Evolutionary conservation across 495 filamentous ascomycete species (phyloP).

Genomic region (Melanomma pulvis-pyrius): DNA sequence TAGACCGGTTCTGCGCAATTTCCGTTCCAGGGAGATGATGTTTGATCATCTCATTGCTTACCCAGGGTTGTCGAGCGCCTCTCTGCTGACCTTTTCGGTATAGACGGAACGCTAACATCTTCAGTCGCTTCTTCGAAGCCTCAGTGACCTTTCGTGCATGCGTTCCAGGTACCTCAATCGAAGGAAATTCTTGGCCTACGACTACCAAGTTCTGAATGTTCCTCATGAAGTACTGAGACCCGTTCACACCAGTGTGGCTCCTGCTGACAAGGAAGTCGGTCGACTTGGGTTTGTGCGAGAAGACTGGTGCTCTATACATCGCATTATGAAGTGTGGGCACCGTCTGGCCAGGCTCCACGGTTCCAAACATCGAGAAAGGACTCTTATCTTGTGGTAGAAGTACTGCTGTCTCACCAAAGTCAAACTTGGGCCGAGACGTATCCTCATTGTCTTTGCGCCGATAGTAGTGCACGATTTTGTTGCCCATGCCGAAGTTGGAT

Average conservation of each 20-base stretch:
- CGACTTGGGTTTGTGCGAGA: conserved; percentile 74
- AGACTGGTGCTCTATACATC: conserved; percentile 93
- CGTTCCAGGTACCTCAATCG: conserved; percentile 86
- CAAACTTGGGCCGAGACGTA: conserved; percentile 68
- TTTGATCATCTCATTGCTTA: conserved; percentile 62
- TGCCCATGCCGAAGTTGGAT: conserved; percentile 97
- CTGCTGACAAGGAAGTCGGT: conserved; percentile 89
- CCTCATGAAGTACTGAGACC: conserved; percentile 75
- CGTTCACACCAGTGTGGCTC: conserved; percentile 71
- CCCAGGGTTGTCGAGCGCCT: conserved; percentile 18
- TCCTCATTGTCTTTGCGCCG: conserved; percentile 83
- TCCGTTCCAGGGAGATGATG: conserved; percentile 88
- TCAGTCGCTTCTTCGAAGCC: conserved; percentile 89
- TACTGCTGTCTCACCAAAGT: conserved; percentile 83
- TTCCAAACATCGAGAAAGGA: conserved; percentile 92
- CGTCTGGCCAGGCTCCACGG: conserved; percentile 84
- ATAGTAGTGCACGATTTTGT: conserved; percentile 93
- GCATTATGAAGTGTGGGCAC: conserved; percentile 89
- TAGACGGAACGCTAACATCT: conserved; percentile 89
- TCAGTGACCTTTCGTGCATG: conserved; percentile 94
- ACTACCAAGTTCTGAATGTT: conserved; percentile 87
- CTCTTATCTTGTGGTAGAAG: conserved; percentile 92
- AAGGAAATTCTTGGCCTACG: conserved; percentile 90
- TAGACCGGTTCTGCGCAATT: conserved; percentile 85
- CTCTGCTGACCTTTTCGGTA: conserved; percentile 69